Evolutionary conservation across 768 basidiomycete species (phyloP), one percentile per base, ranked within the genome.

Genomic region (Porpolomopsis calyptriformis): DNA sequence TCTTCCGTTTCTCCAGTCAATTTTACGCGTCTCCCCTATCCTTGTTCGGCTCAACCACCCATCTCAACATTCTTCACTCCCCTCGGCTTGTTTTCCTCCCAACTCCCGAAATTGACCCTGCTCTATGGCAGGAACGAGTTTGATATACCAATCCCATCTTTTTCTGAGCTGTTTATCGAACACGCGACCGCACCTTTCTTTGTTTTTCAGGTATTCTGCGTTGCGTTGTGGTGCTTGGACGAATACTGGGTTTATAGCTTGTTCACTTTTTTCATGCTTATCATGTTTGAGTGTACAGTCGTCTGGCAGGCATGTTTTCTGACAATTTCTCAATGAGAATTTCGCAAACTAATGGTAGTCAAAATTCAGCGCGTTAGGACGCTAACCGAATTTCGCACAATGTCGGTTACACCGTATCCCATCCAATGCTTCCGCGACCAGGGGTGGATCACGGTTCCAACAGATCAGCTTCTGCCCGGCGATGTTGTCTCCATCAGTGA

Each of bases 221-320:
- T 97, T 1, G 91, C 88, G 0, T 69, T 99, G 8, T 99, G 96
- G 96, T 90, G 86, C 60, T 64, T 99, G 55, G 96, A 99, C 56
- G 96, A 98, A 61, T 99, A 98, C 62, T 97, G 92, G 93, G 97
- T 96, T 62, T 99, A 97, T 71, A 85, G 86, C 46, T 63, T 99
- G 33, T 99, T 99, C 68, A 98, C 96, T 1, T 72, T 93, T 20
- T 97, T 99, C 76, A 99, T 99, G 96, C 73, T 99, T 27, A 68
- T 99, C 39, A 85, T 96, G 52, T 99, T 99, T 59, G 96, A 99
- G 66, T 98, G 93, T 65, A 98, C 96, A 1, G 92, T 96, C 19
- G 94, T 98, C 24, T 98, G 87, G 80, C 96, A 98, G 82, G 91
- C 88, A 53, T 41, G 81, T 63, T 14, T 12, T 18, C 29, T 37